Conservation (phyloP, 176 grass and related monocot genomes). For the Poa annua region DNA sequence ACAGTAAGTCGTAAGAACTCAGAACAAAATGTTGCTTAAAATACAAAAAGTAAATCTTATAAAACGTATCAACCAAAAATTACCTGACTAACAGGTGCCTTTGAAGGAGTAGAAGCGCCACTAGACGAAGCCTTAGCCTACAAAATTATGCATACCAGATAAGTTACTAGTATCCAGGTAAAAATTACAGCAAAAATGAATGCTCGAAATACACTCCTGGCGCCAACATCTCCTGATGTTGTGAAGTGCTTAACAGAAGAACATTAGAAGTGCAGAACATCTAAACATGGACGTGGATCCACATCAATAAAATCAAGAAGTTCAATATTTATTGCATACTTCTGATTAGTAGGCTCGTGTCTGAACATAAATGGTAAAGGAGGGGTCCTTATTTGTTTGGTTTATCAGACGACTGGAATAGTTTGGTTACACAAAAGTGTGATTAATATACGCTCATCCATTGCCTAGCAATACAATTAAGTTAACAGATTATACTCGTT, state of each 20-base stretch:
- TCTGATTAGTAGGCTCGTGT: background rate
- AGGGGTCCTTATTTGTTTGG: too few species aligned
- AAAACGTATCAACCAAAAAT: background rate
- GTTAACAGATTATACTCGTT: background rate
- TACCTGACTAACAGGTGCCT: constrained; percentile 55
- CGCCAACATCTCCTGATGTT: background rate
- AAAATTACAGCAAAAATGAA: constrained; percentile 13
- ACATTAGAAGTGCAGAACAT: background rate
- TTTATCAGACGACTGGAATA: background rate
- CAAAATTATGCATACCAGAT: constrained; percentile 35
- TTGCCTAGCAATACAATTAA: background rate
- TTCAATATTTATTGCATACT: background rate
- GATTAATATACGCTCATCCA: background rate
- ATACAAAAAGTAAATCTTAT: background rate
- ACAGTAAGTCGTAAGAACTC: background rate
- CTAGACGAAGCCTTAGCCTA: constrained; percentile 70
- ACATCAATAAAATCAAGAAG: background rate
- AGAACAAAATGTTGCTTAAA: constrained; percentile 13
- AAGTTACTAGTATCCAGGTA: constrained; percentile 23
- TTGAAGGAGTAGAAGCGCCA: constrained; percentile 63
- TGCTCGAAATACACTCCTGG: constrained; percentile 3
- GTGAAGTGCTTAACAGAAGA: background rate
- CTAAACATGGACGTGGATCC: background rate
- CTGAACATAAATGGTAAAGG: too few species aligned
- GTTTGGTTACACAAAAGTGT: background rate